A percentile compares a stretch with the other conserved stretches of the same genome.
Conservation (phyloP, 2,329 filamentous ascomycete species). For the Arthrocladium fulminans region DNA sequence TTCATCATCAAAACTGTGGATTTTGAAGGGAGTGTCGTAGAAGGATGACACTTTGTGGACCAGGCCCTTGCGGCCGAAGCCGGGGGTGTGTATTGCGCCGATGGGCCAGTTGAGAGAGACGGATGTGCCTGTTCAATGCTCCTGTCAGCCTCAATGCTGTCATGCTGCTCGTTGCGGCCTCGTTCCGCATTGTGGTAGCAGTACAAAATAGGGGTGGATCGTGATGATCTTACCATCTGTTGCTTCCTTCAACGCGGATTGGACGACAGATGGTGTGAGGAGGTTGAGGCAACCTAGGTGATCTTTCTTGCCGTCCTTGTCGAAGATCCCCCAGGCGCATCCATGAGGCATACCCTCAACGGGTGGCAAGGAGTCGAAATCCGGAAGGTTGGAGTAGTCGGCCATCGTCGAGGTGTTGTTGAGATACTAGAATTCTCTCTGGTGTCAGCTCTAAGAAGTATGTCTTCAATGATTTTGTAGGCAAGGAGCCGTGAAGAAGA, state of each 20-base stretch:
- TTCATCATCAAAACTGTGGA: slow-evolving; percentile 35
- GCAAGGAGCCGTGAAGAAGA: neutral
- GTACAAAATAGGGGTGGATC: no score
- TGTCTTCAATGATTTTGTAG: neutral
- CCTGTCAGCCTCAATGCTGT: neutral
- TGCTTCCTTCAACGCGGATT: slow-evolving; percentile 45
- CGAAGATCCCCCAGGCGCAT: slow-evolving; percentile 51
- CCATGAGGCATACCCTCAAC: slow-evolving; percentile 34
- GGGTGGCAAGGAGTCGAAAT: slow-evolving; percentile 39
- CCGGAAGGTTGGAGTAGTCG: slow-evolving; percentile 30
- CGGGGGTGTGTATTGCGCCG: slow-evolving; percentile 43
- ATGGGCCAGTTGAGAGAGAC: slow-evolving; percentile 48
- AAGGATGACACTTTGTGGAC: slow-evolving; percentile 25
- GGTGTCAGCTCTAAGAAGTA: no score
- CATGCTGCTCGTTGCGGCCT: neutral
- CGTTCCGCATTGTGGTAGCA: no score
- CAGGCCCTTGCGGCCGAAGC: slow-evolving; percentile 36
- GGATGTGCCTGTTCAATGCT: slow-evolving; percentile 32
- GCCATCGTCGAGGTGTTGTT: slow-evolving; percentile 5
- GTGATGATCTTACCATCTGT: slow-evolving; percentile 37
- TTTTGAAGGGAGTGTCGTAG: slow-evolving; percentile 18
- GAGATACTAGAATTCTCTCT: slow-evolving; percentile 1
- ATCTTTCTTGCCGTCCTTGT: slow-evolving; percentile 39
- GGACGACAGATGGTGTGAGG: slow-evolving; percentile 48
- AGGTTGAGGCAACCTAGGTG: slow-evolving; percentile 45